Conservation (phyloP, 345 rosid species). For the Linum tenue region DNA sequence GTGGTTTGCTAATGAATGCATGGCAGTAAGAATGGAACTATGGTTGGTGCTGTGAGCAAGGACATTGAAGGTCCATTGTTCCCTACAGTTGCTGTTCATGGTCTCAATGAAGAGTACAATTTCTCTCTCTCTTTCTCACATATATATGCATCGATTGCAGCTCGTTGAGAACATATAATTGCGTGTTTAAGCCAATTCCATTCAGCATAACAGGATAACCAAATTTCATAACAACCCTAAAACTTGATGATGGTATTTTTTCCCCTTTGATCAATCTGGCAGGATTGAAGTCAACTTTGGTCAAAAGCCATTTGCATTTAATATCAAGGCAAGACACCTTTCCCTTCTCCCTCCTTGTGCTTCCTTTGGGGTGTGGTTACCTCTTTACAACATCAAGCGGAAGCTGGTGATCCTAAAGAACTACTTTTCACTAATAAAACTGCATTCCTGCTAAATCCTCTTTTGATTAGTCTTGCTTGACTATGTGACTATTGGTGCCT, state of each 20-base stretch:
- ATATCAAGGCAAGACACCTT: constrained; percentile 35
- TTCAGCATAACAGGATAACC: too few species aligned
- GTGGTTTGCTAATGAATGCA: constrained; percentile 6
- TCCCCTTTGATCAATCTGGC: constrained; percentile 18
- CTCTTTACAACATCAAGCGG: too few species aligned
- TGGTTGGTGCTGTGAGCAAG: constrained; percentile 59
- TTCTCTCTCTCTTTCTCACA: background rate
- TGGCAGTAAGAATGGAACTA: constrained; percentile 67
- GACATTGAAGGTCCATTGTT: constrained; percentile 60
- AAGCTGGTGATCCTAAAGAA: too few species aligned
- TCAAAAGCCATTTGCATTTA: constrained; percentile 58
- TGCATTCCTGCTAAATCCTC: too few species aligned
- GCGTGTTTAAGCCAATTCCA: background rate
- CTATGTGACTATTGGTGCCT: too few species aligned
- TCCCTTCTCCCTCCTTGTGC: background rate
- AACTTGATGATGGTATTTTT: too few species aligned
- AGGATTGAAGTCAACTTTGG: constrained; percentile 95
- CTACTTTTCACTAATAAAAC: too few species aligned
- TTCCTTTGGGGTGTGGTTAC: background rate
- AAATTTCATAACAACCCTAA: too few species aligned
- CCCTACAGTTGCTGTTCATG: constrained; percentile 90
- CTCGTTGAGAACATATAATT: too few species aligned
- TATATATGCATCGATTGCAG: background rate
- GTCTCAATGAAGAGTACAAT: constrained; percentile 89
- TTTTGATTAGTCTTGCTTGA: too few species aligned